Base-by-base conservation (phyloP, 352 stramenopile species). In the Globisporangium solare region DNA sequence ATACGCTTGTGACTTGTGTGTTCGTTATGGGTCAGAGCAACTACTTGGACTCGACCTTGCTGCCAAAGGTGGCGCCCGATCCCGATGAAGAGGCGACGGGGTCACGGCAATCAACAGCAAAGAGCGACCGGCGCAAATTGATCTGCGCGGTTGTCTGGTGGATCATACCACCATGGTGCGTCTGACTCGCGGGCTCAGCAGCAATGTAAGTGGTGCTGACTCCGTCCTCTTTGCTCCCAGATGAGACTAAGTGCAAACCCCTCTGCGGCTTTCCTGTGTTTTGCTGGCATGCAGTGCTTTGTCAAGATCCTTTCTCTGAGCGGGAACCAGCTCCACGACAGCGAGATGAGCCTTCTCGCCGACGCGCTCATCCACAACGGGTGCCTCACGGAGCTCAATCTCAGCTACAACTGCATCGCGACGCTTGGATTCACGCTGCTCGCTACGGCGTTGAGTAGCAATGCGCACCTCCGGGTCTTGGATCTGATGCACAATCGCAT, bases 401-500 rank as follows among this genome's bases (percentile, higher is more conserved):
- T 92, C 17, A 89, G 77, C 58, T 92, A 92, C 69, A 92, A 92
- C 58, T 64, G 58, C 54, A 81, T 92, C 42, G 59, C 62, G 0
- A 70, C 70, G 15, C 52, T 75, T 20, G 82, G 82, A 1, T 89
- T 79, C 14, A 75, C 68, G 14, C 63, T 74, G 2, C 59, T 92
- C 17, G 82, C 79, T 20, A 79, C 74, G 22, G 73, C 70, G 14
- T 48, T 92, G 22, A 51, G 46, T 6, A 56, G 66, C 13, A 86
- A 92, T 45, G 39, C 45, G 0, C 56, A 68, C 24, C 56, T 92
- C 35, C 64, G 51, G 24, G 31, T 80, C 0, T 49, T 92, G 7
- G 77, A 92, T 56, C 65, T 92, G 32, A 77, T 70, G 56, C 78
- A 92, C 70, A 92, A 92, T 40, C 77, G 66, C 20, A 85, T 89